Evolutionary conservation across 208 protist genomes (phyloP), one percentile per base, ranked within the genome.

Genomic region (Sergeia podlipaevii): DNA sequence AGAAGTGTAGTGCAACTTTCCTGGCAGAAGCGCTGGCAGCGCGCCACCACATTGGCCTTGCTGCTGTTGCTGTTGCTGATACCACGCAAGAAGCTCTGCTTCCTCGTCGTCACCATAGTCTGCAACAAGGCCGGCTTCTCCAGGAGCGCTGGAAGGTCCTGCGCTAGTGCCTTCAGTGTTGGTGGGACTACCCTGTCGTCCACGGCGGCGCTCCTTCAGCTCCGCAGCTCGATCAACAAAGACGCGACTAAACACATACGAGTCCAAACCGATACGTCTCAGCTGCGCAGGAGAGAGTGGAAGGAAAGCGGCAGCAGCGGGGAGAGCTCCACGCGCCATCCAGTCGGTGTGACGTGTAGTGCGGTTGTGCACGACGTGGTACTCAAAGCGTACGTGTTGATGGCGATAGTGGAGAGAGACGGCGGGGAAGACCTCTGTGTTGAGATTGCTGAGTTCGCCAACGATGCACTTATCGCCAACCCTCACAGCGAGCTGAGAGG

Each of bases 321-420:
- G 84, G 34, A 93, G 71, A 0, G 73, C 57, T 26, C 75, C 51
- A 2, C 79, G 75, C 33, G 84, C 72, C 51, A 91, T 68, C 85
- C 89, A 96, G 41, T 78, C 73, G 36, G 62, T 49, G 8, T 70
- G 69, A 57, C 81, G 65, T 15, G 70, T 51, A 8, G 61, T 44
- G 7, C 77, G 66, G 30, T 95, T 79, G 26, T 89, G 75, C 1
- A 88, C 61, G n/a, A 75, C 41, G 65, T 86, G 80, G 64, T 86
- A 88, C 54, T 97, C 91, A 56, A 95, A 97, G 46, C 84, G 84
- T n/a, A 97, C 65, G 74, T 93, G 87, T 62, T 97, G 91, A 44
- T 93, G 79, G 11, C 84, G 70, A 68, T 97, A 97, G 72, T 97
- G 88, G 18, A 97, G 78, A 8, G 88, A 95, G 32, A 93, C 69